phyloP scores from a whole-genome alignment of 2,329 filamentous ascomycete species.

The Nemania diffusa region DNA sequence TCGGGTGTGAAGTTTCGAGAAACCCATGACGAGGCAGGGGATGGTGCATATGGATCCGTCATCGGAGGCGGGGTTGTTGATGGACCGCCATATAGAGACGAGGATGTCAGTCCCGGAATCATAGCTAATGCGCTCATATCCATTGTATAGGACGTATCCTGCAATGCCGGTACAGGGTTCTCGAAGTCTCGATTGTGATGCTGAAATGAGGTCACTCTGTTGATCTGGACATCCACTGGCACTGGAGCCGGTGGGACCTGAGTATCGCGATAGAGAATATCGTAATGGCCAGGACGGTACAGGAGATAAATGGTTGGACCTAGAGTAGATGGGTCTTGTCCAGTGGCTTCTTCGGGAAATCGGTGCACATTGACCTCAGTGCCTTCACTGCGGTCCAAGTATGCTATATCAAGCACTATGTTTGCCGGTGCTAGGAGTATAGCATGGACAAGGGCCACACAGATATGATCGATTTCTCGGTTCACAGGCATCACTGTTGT shows the following conservation, averaged over 20 bases:
- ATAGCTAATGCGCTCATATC: slow-evolving; percentile 58
- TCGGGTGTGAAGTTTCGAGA: slow-evolving; percentile 49
- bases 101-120: slow-evolving; percentile 57
- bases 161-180: slow-evolving; percentile 53
- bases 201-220: slow-evolving; percentile 60
- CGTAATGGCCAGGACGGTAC: slow-evolving; percentile 87
- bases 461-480: slow-evolving; percentile 91
- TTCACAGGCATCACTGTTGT: slow-evolving; percentile 77
- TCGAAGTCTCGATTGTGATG: slow-evolving; percentile 56
- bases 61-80: slow-evolving; percentile 49
- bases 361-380: slow-evolving; percentile 77
- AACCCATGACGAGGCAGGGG: slow-evolving; percentile 54
- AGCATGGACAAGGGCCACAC: slow-evolving; percentile 79
- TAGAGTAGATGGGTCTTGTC: slow-evolving; percentile 55
- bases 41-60: slow-evolving; percentile 47
- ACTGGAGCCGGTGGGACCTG: slow-evolving; percentile 43
- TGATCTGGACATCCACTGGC: slow-evolving; percentile 59
- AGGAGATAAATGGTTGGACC: slow-evolving; percentile 66
- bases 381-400: slow-evolving; percentile 87
- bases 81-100: slow-evolving; percentile 47
- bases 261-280: slow-evolving; percentile 78
- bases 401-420: slow-evolving; percentile 86
- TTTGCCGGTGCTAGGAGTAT: slow-evolving; percentile 81
- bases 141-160: slow-evolving; percentile 53
- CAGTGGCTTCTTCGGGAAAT: slow-evolving; percentile 66